These are phyloP conservation scores for Ophiocordyceps polyrhachis-furcata DNA, from an alignment of 2,329 filamentous ascomycete genomes.

Conservation along the genomic window DNA sequence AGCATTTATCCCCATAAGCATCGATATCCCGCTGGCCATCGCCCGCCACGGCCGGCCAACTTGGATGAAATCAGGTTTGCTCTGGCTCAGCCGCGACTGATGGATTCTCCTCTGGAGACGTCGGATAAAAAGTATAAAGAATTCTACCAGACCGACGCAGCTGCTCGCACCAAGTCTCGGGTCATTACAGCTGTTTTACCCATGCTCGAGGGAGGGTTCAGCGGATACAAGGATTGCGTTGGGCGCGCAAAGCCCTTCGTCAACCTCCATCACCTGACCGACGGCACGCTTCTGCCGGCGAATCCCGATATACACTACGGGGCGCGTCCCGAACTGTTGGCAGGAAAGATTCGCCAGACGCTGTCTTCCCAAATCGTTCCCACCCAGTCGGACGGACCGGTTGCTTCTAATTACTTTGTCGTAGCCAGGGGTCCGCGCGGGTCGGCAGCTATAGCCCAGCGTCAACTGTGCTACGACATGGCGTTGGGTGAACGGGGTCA, in stretches of 20 bases:
- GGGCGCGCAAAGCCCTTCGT: background rate
- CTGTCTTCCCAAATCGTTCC: conserved; percentile 4
- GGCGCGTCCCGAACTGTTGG: conserved; percentile 10
- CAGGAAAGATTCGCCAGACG: conserved; percentile 4
- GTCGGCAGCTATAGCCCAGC: background rate
- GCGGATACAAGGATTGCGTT: background rate
- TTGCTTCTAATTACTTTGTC: background rate
- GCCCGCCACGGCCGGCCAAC: conserved; percentile 5
- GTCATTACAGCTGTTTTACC: background rate
- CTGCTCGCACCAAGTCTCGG: background rate
- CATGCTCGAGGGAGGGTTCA: background rate
- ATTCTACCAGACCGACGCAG: background rate
- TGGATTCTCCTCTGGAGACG: background rate
- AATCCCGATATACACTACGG: conserved; percentile 17
- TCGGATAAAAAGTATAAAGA: background rate
- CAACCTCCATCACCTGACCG: conserved; percentile 16
- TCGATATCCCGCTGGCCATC: conserved; percentile 4
- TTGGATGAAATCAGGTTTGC: conserved; percentile 5
- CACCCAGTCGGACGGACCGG: background rate
- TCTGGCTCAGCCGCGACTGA: background rate
- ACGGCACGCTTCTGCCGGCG: conserved; percentile 12
- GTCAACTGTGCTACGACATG: background rate
- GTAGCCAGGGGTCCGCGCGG: background rate
- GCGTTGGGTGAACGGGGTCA: background rate
- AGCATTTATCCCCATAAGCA: conserved; percentile 4